phyloP scores from a whole-genome alignment of 768 basidiomycete species.

The Baorangia bicolor region DNA sequence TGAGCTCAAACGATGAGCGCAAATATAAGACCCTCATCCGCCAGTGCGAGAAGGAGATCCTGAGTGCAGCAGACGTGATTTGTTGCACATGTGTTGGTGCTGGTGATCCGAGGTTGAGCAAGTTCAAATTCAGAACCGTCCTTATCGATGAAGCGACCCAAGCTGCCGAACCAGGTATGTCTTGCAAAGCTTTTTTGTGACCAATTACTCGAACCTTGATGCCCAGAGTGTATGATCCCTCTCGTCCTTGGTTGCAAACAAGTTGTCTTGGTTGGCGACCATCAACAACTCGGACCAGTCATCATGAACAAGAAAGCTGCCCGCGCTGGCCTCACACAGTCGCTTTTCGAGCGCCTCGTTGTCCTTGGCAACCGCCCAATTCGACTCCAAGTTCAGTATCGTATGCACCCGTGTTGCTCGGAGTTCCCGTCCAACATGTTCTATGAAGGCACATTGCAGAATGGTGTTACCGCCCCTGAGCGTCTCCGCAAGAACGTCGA shows the following conservation, averaged over 20 bases:
- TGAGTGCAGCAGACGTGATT: conserved; percentile 94
- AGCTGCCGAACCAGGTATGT: conserved; percentile 89
- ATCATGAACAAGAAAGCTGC: conserved; percentile 99
- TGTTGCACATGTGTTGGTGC: conserved; percentile 98
- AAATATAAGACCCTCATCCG: conserved; percentile 96
- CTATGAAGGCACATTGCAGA: conserved; percentile 98
- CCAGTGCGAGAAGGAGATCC: conserved; percentile 96
- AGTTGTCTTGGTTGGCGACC: conserved; percentile 96
- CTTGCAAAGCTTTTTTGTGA: not conserved
- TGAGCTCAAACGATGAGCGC: conserved; percentile 94
- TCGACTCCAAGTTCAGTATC: conserved; percentile 98
- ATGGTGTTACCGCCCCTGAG: conserved; percentile 98
- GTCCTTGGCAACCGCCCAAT: conserved; percentile 95
- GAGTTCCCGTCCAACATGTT: conserved; percentile 99
- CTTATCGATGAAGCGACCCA: conserved; percentile 99
- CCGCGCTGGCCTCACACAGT: conserved; percentile 97
- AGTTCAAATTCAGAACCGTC: conserved; percentile 98
- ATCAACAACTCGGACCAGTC: conserved; percentile 95
- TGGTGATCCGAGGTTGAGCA: conserved; percentile 93
- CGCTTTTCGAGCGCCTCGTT: conserved; percentile 96
- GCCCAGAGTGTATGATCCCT: conserved; percentile 97
- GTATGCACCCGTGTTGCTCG: conserved; percentile 99
- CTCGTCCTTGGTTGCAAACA: conserved; percentile 98
- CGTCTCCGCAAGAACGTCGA: conserved; percentile 96
- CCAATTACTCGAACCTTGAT: conserved; percentile 9